Conservation (phyloP, 2,329 filamentous ascomycete species). For the Tolypocladium cylindrosporum region DNA sequence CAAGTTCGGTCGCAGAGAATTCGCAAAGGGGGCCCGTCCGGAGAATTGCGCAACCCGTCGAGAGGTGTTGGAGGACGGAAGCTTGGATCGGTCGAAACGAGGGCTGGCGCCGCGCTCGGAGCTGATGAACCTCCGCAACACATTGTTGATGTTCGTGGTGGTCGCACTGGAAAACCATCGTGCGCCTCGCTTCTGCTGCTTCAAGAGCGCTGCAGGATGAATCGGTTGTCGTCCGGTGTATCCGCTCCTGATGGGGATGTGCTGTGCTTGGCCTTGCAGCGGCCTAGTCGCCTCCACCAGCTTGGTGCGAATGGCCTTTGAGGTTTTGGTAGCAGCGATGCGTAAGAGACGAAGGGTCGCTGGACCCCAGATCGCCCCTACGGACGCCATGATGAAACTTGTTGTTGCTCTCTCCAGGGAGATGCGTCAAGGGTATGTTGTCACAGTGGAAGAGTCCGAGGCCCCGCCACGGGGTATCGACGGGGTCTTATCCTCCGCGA, state of each 20-base stretch:
- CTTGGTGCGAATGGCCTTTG: slow-evolving; percentile 40
- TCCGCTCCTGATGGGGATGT: slow-evolving; percentile 30
- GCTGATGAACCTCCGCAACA: slow-evolving; percentile 42
- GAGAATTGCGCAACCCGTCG: slow-evolving; percentile 51
- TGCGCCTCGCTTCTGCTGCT: slow-evolving; percentile 32
- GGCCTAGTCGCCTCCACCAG: slow-evolving; percentile 33
- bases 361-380: slow-evolving; percentile 47
- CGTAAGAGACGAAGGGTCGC: slow-evolving; percentile 44
- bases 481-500: not conserved
- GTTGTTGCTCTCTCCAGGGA: not conserved
- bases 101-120: slow-evolving; percentile 20
- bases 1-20: slow-evolving; percentile 79
- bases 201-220: slow-evolving; percentile 41
- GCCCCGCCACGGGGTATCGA: not conserved
- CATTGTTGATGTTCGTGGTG: slow-evolving; percentile 31
- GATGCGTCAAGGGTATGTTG: slow-evolving; percentile 5
- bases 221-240: slow-evolving; percentile 37
- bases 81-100: slow-evolving; percentile 37
- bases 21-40: slow-evolving; percentile 75
- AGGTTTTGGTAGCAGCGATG: slow-evolving; percentile 39
- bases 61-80: slow-evolving; percentile 38
- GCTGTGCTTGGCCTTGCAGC: slow-evolving; percentile 34
- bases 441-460: not conserved
- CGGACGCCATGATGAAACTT: slow-evolving; percentile 35
- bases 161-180: slow-evolving; percentile 39